phyloP scores from a whole-genome alignment of 176 grass and related monocot species.

The Zoysia pacifica region DNA sequence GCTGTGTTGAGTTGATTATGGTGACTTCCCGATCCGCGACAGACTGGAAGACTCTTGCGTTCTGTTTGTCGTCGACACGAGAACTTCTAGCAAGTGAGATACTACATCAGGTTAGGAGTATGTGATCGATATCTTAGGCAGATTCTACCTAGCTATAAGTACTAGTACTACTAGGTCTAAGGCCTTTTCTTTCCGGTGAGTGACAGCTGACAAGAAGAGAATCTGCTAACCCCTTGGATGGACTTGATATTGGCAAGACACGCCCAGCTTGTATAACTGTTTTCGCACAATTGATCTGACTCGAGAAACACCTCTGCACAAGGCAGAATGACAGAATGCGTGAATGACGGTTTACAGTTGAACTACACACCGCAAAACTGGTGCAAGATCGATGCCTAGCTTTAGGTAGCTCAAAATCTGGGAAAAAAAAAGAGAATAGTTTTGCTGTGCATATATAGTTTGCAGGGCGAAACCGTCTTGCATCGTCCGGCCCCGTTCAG shows the following conservation, averaged over 20 bases:
- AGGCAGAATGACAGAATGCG: background rate
- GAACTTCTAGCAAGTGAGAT: background rate
- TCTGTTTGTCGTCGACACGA: background rate
- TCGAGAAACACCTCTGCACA: slow-evolving; percentile 21
- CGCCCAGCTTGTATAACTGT: slow-evolving; percentile 23
- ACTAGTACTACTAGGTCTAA: background rate
- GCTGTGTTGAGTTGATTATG: background rate
- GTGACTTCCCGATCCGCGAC: background rate
- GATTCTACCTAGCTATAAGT: background rate
- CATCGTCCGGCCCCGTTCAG: background rate
- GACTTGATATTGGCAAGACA: slow-evolving; percentile 29
- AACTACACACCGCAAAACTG: background rate
- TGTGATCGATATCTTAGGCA: background rate
- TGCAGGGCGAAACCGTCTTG: background rate
- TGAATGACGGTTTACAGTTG: slow-evolving; percentile 16
- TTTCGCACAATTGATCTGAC: slow-evolving; percentile 13
- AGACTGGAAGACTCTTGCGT: background rate
- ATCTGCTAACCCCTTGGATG: slow-evolving; percentile 22
- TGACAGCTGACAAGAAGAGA: slow-evolving; percentile 33
- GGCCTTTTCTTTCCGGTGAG: slow-evolving; percentile 9
- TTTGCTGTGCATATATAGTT: too few species aligned
- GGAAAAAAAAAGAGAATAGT: too few species aligned
- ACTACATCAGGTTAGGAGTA: background rate
- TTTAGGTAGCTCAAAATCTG: background rate
- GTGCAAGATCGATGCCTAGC: background rate